Base-by-base conservation (phyloP, 169 alveolate genomes). In the Ichthyophthirius multifiliis region DNA sequence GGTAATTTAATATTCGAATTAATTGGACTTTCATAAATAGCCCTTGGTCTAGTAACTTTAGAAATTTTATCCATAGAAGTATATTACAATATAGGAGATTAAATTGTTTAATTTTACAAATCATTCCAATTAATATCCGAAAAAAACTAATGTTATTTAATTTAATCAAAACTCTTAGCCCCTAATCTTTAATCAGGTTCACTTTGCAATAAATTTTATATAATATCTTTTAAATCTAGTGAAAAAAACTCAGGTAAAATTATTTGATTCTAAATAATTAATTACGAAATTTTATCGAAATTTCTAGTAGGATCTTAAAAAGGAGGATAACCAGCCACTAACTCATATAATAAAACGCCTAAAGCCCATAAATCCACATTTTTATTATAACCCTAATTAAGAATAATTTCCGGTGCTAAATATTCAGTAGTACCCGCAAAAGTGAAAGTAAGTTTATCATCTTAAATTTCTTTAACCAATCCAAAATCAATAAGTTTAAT, bases 401-500 rank as follows among this genome's bases (percentile, higher is more conserved):
- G 43, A 30, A 87, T 83, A 30, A 87, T 81, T 43, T 87, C 93
- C 0, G 93, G 93, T 1, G 93, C 93, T 7, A 83, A 43, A 67
- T 83, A 87, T 71, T 83, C n/a, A n/a, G n/a, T n/a, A n/a, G n/a
- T n/a, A n/a, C n/a, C n/a, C n/a, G n/a, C n/a, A n/a, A n/a, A n/a
- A n/a, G 46, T 18, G 75, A 6, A 45, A 6, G 16, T 45, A 45
- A n/a, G 4, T 83, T 73, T 80, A 16, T 15, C 78, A 9, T 64
- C 77, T 31, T 32, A 27, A 3, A 90, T 90, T 13, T 46, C 71
- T 63, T 89, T 89, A 7, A 90, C 80, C 55, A 87, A 67, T 9
- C 92, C 92, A 48, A 87, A 89, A 62, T 89, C 94, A 37, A 90
- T 83, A 30, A 89, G 44, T 35, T 83, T 83, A 20, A 89, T 20